Evolutionary conservation across 1,284 basidiomycete genomes (phyloP).

Genomic region (Ustilago esculenta): DNA sequence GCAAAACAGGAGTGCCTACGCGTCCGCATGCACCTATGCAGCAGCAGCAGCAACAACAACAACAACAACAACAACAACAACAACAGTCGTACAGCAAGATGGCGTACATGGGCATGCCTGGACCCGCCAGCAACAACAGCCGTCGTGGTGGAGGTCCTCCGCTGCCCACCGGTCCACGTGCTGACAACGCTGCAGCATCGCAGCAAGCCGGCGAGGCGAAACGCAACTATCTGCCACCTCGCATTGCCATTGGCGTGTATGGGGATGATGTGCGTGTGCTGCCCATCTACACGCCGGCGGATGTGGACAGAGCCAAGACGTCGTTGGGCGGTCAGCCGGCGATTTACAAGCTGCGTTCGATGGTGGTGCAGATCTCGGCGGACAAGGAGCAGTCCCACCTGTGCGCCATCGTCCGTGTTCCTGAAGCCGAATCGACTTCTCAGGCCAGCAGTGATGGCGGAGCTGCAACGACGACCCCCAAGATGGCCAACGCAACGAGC

Average conservation of each 20-base stretch:
- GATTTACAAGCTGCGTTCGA: constrained; percentile 71
- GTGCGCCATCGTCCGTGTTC: constrained; percentile 87
- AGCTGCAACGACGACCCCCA: constrained; percentile 9
- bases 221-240: constrained; percentile 69
- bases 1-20: constrained; percentile 2
- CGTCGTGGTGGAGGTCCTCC: constrained; percentile 10
- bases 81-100: constrained; percentile 20
- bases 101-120: constrained; percentile 28
- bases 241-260: constrained; percentile 46
- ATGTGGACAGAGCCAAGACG: constrained; percentile 26
- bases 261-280: constrained; percentile 49
- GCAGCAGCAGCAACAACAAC: constrained; percentile 17
- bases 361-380: constrained; percentile 83
- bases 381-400: constrained; percentile 84
- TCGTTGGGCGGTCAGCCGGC: constrained; percentile 31
- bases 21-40: background rate
- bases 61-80: too few relatives aligned
- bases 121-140: constrained; percentile 63
- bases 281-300: constrained; percentile 29
- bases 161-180: constrained; percentile 16
- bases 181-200: constrained; percentile 4
- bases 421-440: constrained; percentile 68
- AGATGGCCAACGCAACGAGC: constrained; percentile 9
- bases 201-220: constrained; percentile 13
- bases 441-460: constrained; percentile 50